Percentiles rank a stretch among this genome's conserved stretches.
Evolutionary conservation across 2,329 filamentous ascomycete genomes (phyloP).

Genomic region (Fusarium sp.): DNA sequence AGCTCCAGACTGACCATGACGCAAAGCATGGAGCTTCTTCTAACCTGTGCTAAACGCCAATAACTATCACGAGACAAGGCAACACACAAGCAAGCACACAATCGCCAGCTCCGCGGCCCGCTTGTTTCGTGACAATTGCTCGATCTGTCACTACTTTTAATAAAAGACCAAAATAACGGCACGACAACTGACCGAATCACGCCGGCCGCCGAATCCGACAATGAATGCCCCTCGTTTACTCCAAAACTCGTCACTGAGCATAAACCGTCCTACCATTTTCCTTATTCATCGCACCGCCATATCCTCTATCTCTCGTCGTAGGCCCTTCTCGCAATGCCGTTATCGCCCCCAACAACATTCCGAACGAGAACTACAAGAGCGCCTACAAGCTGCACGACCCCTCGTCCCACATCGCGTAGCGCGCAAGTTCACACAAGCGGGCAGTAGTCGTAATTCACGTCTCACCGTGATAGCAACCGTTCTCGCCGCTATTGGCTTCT

Average conservation of each 20-base stretch:
- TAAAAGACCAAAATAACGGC: not conserved
- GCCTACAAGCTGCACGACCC: conserved; percentile 43
- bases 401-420: conserved; percentile 45
- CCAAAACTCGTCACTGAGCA: not conserved
- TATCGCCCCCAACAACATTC: conserved; percentile 32
- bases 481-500: conserved; percentile 64
- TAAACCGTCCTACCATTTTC: conserved; percentile 2
- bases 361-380: conserved; percentile 38
- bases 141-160: not conserved
- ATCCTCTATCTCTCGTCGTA: conserved; percentile 10
- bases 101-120: not conserved
- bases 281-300: conserved; percentile 2
- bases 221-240: conserved; percentile 40
- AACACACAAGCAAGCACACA: not conserved
- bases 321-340: conserved; percentile 38
- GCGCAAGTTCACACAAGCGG: conserved; percentile 41
- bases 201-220: not conserved
- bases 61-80: conserved; percentile 17
- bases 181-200: not conserved
- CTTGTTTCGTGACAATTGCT: not conserved
- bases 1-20: conserved; percentile 12
- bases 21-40: conserved; percentile 24
- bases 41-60: conserved; percentile 1
- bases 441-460: conserved; percentile 45
- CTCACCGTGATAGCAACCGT: conserved; percentile 54